phyloP scores from a whole-genome alignment of 2,329 filamentous ascomycete genomes.

The Claviceps arundinis region DNA sequence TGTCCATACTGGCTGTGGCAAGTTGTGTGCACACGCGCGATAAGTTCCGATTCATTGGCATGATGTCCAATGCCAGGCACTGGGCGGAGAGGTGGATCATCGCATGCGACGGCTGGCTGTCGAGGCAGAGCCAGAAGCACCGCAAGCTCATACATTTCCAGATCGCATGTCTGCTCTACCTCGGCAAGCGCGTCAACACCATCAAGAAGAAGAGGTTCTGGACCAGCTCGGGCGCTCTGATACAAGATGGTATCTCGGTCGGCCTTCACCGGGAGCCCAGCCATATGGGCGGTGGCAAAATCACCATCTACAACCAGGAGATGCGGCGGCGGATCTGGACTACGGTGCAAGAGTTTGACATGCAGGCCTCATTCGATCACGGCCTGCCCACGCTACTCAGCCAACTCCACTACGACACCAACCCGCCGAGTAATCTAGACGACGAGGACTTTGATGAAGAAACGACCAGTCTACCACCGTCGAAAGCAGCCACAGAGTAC shows the following conservation, averaged over 20 bases:
- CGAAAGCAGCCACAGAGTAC: constrained; percentile 38
- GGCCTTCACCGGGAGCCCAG: constrained; percentile 47
- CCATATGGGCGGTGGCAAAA: constrained; percentile 37
- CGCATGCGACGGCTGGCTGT: constrained; percentile 40
- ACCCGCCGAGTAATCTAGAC: constrained; percentile 43
- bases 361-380: constrained; percentile 49
- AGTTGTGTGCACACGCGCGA: constrained; percentile 40
- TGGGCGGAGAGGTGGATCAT: constrained; percentile 43
- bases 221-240: constrained; percentile 41
- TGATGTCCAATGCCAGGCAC: constrained; percentile 43
- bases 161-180: constrained; percentile 44
- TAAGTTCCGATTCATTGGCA: constrained; percentile 40
- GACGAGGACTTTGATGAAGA: constrained; percentile 44
- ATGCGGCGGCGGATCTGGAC: constrained; percentile 49
- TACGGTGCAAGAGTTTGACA: constrained; percentile 47
- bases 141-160: constrained; percentile 48
- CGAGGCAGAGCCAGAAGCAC: constrained; percentile 46
- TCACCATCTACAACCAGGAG: constrained; percentile 47
- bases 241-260: constrained; percentile 44
- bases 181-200: constrained; percentile 48
- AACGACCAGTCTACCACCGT: constrained; percentile 35
- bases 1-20: constrained; percentile 48
- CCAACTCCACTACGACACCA: constrained; percentile 41
- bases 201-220: constrained; percentile 54
- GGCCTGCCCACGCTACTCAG: constrained; percentile 44